These are phyloP conservation scores for Fusarium sp. DNA, from an alignment of 2,329 filamentous ascomycete genomes.

Conservation along the genomic window DNA sequence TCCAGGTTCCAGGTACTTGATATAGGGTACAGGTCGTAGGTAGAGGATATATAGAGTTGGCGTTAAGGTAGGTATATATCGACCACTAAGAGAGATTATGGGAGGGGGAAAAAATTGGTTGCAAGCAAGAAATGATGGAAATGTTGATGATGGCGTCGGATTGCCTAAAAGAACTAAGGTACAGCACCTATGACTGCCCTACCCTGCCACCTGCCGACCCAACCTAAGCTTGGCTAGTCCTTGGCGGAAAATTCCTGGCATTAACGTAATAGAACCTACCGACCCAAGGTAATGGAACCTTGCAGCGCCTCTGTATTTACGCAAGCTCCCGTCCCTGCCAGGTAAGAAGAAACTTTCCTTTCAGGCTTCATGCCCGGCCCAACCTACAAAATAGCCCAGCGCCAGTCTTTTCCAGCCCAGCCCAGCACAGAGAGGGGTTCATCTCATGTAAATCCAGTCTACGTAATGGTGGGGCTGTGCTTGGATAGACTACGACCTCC, in stretches of 20 bases:
- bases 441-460: constrained; percentile 10
- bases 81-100: constrained; percentile 1
- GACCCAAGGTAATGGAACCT: background rate
- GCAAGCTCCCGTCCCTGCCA: background rate
- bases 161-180: constrained; percentile 37
- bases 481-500: background rate
- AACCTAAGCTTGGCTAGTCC: constrained; percentile 17
- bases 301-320: background rate
- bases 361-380: constrained; percentile 12
- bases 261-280: background rate
- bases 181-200: background rate
- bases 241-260: constrained; percentile 38
- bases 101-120: constrained; percentile 9
- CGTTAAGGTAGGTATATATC: constrained; percentile 14
- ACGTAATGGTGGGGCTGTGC: constrained; percentile 56
- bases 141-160: constrained; percentile 46
- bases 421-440: constrained; percentile 17
- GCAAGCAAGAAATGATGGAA: constrained; percentile 24
- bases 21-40: constrained; percentile 14
- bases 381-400: background rate
- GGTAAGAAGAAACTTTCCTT: constrained; percentile 15
- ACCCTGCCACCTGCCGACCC: background rate
- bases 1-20: constrained; percentile 16
- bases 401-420: constrained; percentile 4
- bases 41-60: constrained; percentile 7